Evolutionary conservation across 495 filamentous ascomycete genomes (phyloP).

Genomic region (Entonaema liquescens): DNA sequence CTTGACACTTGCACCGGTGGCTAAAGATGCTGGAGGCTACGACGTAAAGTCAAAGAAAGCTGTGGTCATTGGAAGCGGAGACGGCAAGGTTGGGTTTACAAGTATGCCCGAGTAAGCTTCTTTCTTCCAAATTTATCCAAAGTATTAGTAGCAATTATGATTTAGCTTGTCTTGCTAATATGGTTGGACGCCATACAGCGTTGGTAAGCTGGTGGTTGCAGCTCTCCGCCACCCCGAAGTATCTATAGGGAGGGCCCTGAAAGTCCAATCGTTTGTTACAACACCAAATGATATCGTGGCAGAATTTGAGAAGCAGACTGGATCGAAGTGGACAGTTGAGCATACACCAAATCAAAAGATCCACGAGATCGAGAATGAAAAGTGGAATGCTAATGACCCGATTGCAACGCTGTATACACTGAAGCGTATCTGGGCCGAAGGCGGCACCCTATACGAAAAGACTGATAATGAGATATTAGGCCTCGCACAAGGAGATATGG

Average conservation of each 20-base stretch:
- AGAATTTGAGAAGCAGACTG: slow-evolving; percentile 73
- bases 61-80: slow-evolving; percentile 64
- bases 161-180: slow-evolving; percentile 12
- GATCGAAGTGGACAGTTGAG: slow-evolving; percentile 61
- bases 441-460: slow-evolving; percentile 73
- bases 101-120: slow-evolving; percentile 71
- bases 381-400: slow-evolving; percentile 63
- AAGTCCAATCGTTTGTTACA: slow-evolving; percentile 75
- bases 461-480: slow-evolving; percentile 70
- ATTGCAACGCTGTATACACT: slow-evolving; percentile 65
- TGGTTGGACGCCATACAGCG: slow-evolving; percentile 50
- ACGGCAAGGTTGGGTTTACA: slow-evolving; percentile 68
- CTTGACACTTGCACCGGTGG: slow-evolving; percentile 52
- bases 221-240: slow-evolving; percentile 64
- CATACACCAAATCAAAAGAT: slow-evolving; percentile 63
- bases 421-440: slow-evolving; percentile 74
- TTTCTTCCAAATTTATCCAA: not conserved
- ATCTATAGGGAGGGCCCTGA: slow-evolving; percentile 64
- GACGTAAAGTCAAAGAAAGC: slow-evolving; percentile 64
- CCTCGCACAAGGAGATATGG: slow-evolving; percentile 53
- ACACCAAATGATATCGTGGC: slow-evolving; percentile 68
- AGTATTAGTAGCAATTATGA: not conserved
- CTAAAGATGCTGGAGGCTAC: slow-evolving; percentile 59
- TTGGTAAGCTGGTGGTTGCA: slow-evolving; percentile 70
- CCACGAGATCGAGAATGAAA: slow-evolving; percentile 60